Percentiles rank a stretch among this genome's conserved stretches.
phyloP scores from a whole-genome alignment of 2,329 filamentous ascomycete genomes.

The Fusarium sp. region DNA sequence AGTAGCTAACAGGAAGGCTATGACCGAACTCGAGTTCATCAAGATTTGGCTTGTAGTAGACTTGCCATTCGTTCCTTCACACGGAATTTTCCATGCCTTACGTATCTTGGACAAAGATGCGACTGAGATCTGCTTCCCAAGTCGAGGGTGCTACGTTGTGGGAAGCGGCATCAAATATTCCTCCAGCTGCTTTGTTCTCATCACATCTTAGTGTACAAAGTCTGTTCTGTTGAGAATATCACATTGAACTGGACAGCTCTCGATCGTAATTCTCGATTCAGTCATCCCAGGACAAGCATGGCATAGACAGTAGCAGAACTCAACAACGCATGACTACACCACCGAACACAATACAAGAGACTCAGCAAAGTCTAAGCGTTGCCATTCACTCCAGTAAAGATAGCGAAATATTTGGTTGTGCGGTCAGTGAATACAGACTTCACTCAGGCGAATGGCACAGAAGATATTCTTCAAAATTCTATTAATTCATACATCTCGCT shows the following conservation, averaged over 20 bases:
- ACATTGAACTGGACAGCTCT: too few species aligned
- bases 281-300: too few species aligned
- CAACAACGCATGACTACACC: neutral
- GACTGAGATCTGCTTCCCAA: neutral
- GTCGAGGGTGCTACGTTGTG: neutral
- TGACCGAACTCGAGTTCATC: too few species aligned
- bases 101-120: neutral
- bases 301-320: too few species aligned
- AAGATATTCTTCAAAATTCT: constrained; percentile 11
- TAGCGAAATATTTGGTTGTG: neutral
- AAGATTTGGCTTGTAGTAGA: neutral
- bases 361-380: too few species aligned
- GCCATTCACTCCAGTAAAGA: too few species aligned
- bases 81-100: neutral
- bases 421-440: neutral
- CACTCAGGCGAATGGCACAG: neutral
- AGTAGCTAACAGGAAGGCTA: neutral
- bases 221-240: neutral
- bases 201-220: neutral
- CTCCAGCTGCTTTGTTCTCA: neutral
- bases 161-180: neutral
- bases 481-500: constrained; percentile 31
- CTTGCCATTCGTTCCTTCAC: neutral
- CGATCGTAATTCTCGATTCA: neutral
- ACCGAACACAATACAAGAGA: neutral